Base-by-base conservation (phyloP, 306 rosid species). In the Cicer yamashitae region DNA sequence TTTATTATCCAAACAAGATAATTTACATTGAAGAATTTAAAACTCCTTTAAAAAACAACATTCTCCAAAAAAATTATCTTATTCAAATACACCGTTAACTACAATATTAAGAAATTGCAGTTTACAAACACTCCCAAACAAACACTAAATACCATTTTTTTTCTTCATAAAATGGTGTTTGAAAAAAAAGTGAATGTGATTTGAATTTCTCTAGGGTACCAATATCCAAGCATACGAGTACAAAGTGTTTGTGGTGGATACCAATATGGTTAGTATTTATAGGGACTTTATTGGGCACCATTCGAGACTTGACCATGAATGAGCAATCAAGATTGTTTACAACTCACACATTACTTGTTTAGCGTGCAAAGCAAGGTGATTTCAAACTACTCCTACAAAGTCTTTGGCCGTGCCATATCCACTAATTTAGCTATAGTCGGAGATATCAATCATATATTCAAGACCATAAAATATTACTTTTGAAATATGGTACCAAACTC, bases 341-440 rank as follows among this genome's bases (percentile, higher is more conserved):
- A 45, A 20, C 78, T 81, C 38, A 5, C 51, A 10, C 48, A 47
- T 67, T 59, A 77, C 71, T 69, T 70, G 70, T 57, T 70, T 78
- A 46, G 73, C 93, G 81, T 86, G 90, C 84, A 81, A 70, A 80
- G 51, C 22, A 79, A 86, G 82, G 61, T 39, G 72, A 39, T 13
- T 6, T 45, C 40, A 46, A 18, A 34, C 63, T 46, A 63, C 10
- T 34, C 46, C 59, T 43, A 57, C 12, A 73, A 67, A 58, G 56
- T 67, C 15, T 67, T 7, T 8, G 13, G 25, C 66, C 40, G 14
- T 69, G 68, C 6, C 73, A 43, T 18, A 34, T 41, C 53, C 73
- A 68, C 40, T 66, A 15, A 74, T 20, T 8, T 58, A 48, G 41
- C 44, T 60, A 25, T 25, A 60, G 57, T 44, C 5, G 8, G 15